phyloP scores from a whole-genome alignment of 2,329 filamentous ascomycete genomes.

The Cadophora sp. region DNA sequence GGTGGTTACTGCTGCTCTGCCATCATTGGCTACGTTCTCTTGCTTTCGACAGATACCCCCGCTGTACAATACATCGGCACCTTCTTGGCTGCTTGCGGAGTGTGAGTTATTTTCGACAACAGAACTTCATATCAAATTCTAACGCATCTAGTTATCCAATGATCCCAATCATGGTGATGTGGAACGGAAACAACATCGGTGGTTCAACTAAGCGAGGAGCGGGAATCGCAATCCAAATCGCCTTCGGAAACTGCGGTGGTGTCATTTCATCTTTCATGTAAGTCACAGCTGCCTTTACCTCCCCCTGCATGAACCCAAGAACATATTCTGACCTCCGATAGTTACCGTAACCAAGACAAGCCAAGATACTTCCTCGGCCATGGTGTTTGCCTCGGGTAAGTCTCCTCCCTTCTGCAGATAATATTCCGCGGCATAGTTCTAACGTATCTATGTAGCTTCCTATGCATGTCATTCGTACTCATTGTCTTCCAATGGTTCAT shows the following conservation, averaged over 20 bases:
- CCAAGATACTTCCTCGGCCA: slow-evolving; percentile 19
- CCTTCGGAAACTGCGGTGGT: slow-evolving; percentile 58
- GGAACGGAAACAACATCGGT: slow-evolving; percentile 56
- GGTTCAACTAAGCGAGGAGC: slow-evolving; percentile 63
- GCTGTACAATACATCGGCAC: slow-evolving; percentile 54
- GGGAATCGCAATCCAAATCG: slow-evolving; percentile 71
- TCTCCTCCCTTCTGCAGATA: background rate
- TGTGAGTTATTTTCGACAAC: slow-evolving; percentile 51
- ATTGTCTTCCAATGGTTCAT: slow-evolving; percentile 16
- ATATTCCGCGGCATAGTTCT: background rate
- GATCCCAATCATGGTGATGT: slow-evolving; percentile 48
- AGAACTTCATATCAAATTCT: background rate
- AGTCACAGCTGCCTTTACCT: background rate
- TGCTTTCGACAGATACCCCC: slow-evolving; percentile 41
- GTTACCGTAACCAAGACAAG: slow-evolving; percentile 20
- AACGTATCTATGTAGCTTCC: slow-evolving; percentile 2
- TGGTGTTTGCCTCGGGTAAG: slow-evolving; percentile 21
- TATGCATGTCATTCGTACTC: slow-evolving; percentile 19
- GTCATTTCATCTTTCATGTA: slow-evolving; percentile 22
- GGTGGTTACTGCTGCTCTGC: slow-evolving; percentile 51
- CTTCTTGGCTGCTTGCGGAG: slow-evolving; percentile 53
- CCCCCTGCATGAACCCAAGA: background rate
- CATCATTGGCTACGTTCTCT: slow-evolving; percentile 32
- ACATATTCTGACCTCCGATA: background rate
- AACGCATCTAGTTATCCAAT: slow-evolving; percentile 55